These are phyloP conservation scores for Spiraea crenata DNA, from an alignment of 331 rosid genomes.

Conservation along the genomic window DNA sequence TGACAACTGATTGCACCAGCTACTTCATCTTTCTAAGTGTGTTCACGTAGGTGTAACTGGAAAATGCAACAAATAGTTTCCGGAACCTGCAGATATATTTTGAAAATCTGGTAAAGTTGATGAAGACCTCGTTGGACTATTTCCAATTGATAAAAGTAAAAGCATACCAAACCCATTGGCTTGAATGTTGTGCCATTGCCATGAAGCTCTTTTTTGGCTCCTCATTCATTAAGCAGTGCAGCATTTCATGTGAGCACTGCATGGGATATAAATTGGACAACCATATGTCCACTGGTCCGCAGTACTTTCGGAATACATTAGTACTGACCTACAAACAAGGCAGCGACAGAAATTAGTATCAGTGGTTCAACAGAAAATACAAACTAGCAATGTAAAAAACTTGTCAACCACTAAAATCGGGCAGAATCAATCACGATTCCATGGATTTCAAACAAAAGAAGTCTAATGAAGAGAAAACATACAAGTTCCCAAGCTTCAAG, in stretches of 20 bases:
- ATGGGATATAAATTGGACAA: constrained; percentile 43
- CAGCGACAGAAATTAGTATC: constrained; percentile 8
- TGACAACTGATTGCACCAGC: background rate
- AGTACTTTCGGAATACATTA: constrained; percentile 77
- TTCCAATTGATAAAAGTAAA: constrained; percentile 13
- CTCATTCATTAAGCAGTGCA: constrained; percentile 65
- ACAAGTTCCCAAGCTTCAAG: constrained; percentile 93
- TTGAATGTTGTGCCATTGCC: constrained; percentile 86
- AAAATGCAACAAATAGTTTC: constrained; percentile 74
- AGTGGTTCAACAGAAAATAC: background rate
- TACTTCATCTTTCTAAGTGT: constrained; percentile 39
- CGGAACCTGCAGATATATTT: constrained; percentile 67
- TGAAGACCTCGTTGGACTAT: background rate
- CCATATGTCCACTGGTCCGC: constrained; percentile 89
- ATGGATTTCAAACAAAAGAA: background rate
- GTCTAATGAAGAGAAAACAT: constrained; percentile 31
- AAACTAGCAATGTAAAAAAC: background rate
- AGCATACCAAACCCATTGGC: constrained; percentile 93
- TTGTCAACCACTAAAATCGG: background rate
- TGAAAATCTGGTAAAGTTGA: too few species aligned
- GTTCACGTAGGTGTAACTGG: constrained; percentile 86
- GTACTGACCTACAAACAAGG: constrained; percentile 59
- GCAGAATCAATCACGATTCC: background rate
- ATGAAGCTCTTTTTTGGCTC: constrained; percentile 55
- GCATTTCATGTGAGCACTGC: constrained; percentile 40